Evolutionary conservation across 2,329 filamentous ascomycete genomes (phyloP), one percentile per base, ranked within the genome.

Genomic region (Phialophora macrospora): DNA sequence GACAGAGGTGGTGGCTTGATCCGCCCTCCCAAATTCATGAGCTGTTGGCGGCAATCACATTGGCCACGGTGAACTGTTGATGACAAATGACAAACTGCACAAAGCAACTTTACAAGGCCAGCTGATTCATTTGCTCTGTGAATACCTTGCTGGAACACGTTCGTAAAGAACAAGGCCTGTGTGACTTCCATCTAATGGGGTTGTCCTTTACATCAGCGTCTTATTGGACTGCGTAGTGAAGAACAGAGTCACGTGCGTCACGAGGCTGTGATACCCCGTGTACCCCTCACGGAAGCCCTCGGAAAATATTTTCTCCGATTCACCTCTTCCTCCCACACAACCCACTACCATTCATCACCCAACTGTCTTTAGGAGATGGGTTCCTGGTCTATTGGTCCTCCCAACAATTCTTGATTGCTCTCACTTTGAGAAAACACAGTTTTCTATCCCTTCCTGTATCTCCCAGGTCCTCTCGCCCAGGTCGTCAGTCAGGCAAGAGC

Each of bases 241-340:
- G 22, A 41, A 28, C 55, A 14, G 3, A 20, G 17, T 57, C 41
- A 59, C 41, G 6, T 24, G 14, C 24, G 1, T 46, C n/a, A 22
- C 65, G 48, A 67, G 62, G 61, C 61, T 67, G 65, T 41, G 57
- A n/a, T 26, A n/a, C 64, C 61, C 61, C 61, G 57, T 48, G 24
- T 26, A n/a, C 64, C 61, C 61, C 61, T 61, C 55, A 22, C 49
- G 28, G 56, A 44, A 8, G 38, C 4, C n/a, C 20, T 34, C 60
- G 64, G 65, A 24, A 34, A 54, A 55, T 62, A 32, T 24, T 62
- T 67, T 54, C 49, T 62, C 61, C 65, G 56, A 32, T 22, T 17
- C 22, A 59, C 26, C 14, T 32, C 34, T 41, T 49, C 52, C 38
- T 44, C 17, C 7, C 6, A n/a, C 12, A 17, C 14, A 44, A 8